Evolutionary conservation across 768 basidiomycete species (phyloP), one percentile per base, ranked within the genome.

Genomic region (Tricholoma furcatifolium): DNA sequence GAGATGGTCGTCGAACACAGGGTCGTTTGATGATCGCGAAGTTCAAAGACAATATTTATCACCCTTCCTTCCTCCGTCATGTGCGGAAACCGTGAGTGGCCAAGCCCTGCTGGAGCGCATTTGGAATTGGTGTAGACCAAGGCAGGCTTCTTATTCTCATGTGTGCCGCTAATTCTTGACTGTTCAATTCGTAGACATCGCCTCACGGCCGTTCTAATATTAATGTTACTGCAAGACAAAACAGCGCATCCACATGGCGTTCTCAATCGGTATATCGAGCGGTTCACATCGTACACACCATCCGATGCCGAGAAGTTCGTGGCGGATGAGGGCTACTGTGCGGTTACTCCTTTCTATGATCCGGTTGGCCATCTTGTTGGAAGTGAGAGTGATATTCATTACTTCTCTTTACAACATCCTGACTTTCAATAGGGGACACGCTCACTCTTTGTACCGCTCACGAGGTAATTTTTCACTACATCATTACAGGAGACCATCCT

Each of bases 81-180:
- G 32, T 6, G 6, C n/a, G 27, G 30, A 18, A 15, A 14, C 15
- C 6, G 30, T 9, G 2, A n/a, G 6, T 6, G 27, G 30, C 3
- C n/a, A 46, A 8, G 44, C 32, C 14, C 10, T 46, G 6, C 2
- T 46, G 2, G 11, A 11, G 27, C 44, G 44, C 5, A 11, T 18
- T n/a, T 46, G 44, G 44, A 15, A 46, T 15, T 46, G 44, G 44
- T 46, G 44, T 17, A 31, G 17, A 20, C 44, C 32, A 34, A 46
- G 44, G 44, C 11, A 34, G 32, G 44, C n/a, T n/a, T n/a, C n/a
- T n/a, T n/a, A n/a, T n/a, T n/a, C n/a, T n/a, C n/a, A n/a, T n/a
- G n/a, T n/a, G n/a, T n/a, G n/a, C n/a, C n/a, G n/a, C n/a, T n/a
- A n/a, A n/a, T n/a, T n/a, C n/a, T n/a, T n/a, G n/a, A n/a, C n/a